These are phyloP conservation scores for Pezicula rhizophila DNA, from an alignment of 2,329 filamentous ascomycete species.

Conservation along the genomic window DNA sequence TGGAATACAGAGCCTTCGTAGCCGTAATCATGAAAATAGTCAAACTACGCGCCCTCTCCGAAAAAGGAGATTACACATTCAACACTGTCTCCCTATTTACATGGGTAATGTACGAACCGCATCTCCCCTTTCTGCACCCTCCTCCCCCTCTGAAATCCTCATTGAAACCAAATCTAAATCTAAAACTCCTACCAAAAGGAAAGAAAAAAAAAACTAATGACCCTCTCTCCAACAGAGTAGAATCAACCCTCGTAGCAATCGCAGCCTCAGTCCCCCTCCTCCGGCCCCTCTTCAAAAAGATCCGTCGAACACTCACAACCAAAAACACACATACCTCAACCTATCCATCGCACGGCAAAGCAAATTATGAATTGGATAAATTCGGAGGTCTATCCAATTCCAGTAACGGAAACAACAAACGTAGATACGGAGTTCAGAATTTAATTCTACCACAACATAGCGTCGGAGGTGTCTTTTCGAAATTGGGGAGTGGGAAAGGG, in stretches of 20 bases:
- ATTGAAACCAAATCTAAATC: not conserved
- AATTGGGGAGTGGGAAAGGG: not conserved
- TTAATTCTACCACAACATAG: not conserved
- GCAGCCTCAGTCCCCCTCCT: constrained; percentile 14
- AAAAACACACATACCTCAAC: not conserved
- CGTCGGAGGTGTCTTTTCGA: not conserved
- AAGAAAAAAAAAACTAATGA: not conserved
- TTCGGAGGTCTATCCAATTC: not conserved
- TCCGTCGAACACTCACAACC: not conserved
- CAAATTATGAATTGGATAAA: not conserved
- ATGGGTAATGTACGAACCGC: constrained; percentile 9
- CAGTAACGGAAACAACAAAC: no score
- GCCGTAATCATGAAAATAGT: constrained; percentile 13
- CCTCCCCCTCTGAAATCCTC: not conserved
- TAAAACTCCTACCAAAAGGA: not conserved
- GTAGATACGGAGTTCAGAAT: not conserved
- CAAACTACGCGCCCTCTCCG: constrained; percentile 5
- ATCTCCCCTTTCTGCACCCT: not conserved
- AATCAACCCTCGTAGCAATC: constrained; percentile 12
- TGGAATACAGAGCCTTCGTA: constrained; percentile 7
- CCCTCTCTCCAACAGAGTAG: constrained; percentile 4
- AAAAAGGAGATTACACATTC: constrained; percentile 12
- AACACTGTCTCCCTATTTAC: constrained; percentile 9
- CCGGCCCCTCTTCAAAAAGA: constrained; percentile 9
- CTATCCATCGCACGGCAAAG: no score